phyloP scores from a whole-genome alignment of 2,329 filamentous ascomycete species.

The Aspergillus fischeri region DNA sequence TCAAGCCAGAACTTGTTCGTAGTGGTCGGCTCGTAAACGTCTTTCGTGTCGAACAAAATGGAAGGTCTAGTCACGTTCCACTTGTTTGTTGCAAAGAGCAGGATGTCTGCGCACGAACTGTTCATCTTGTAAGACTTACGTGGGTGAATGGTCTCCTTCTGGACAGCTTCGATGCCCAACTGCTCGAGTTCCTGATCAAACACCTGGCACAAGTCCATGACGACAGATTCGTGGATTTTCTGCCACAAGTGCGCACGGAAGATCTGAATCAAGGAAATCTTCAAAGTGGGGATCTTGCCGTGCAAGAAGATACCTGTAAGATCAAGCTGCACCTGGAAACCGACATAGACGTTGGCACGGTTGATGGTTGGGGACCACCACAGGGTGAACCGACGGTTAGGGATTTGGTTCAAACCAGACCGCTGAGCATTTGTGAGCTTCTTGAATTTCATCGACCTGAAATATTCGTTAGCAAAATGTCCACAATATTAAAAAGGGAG shows the following conservation, averaged over 20 bases:
- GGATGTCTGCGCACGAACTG: slow-evolving; percentile 94
- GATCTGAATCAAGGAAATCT: slow-evolving; percentile 97
- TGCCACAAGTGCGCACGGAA: slow-evolving; percentile 99
- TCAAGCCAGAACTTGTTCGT: slow-evolving; percentile 99
- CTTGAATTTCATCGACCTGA: slow-evolving; percentile 84
- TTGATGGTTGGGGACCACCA: slow-evolving; percentile 98
- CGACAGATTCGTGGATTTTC: slow-evolving; percentile 97
- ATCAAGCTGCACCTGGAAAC: slow-evolving; percentile 98
- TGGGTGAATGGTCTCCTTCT: slow-evolving; percentile 98
- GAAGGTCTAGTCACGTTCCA: slow-evolving; percentile 97
- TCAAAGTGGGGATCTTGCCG: slow-evolving; percentile 95
- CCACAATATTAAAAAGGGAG: too few relatives aligned
- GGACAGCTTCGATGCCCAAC: slow-evolving; percentile 91
- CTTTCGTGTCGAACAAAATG: slow-evolving; percentile 91
- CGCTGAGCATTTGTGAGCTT: slow-evolving; percentile 96
- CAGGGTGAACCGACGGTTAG: slow-evolving; percentile 94
- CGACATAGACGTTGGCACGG: slow-evolving; percentile 94
- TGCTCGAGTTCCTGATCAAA: slow-evolving; percentile 97
- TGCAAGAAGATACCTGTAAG: slow-evolving; percentile 98
- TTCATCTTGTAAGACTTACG: slow-evolving; percentile 99
- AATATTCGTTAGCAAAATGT: too few relatives aligned
- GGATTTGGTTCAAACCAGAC: slow-evolving; percentile 96
- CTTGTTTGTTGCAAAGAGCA: slow-evolving; percentile 95
- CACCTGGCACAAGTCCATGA: slow-evolving; percentile 98
- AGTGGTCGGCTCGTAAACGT: slow-evolving; percentile 85